phyloP scores from a whole-genome alignment of 441 rosid genomes.

The Gossypium trilobum region DNA sequence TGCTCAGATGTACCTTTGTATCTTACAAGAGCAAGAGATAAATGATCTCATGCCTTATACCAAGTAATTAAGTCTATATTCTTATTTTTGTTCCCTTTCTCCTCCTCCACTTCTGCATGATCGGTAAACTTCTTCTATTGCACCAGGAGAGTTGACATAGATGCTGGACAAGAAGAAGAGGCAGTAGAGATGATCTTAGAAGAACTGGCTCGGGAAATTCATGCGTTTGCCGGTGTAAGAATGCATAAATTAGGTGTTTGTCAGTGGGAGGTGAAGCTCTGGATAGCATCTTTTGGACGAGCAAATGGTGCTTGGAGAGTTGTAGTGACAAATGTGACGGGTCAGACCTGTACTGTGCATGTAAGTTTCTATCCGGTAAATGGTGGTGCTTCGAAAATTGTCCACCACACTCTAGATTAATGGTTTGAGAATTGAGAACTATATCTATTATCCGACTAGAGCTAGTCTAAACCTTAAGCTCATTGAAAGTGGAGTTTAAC shows the following conservation, averaged over 20 bases:
- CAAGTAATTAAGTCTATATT: conserved; percentile 40
- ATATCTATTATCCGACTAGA: background rate
- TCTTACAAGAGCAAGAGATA: conserved; percentile 78
- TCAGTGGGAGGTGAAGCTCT: conserved; percentile 97
- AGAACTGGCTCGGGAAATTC: conserved; percentile 68
- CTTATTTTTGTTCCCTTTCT: conserved; percentile 5
- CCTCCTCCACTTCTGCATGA: background rate
- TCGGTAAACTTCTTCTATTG: conserved; percentile 13
- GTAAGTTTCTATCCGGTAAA: conserved; percentile 45
- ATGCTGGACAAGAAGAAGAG: conserved; percentile 62
- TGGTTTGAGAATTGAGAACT: background rate
- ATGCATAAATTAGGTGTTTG: conserved; percentile 88
- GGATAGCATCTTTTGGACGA: conserved; percentile 74
- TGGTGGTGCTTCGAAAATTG: background rate
- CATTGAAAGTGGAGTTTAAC: background rate
- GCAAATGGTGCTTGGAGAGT: conserved; percentile 98
- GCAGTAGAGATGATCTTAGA: conserved; percentile 61
- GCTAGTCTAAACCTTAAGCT: background rate
- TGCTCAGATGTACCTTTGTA: conserved; percentile 91
- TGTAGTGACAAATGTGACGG: conserved; percentile 75
- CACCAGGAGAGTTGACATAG: conserved; percentile 73
- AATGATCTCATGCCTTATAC: conserved; percentile 82
- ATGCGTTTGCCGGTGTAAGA: conserved; percentile 70
- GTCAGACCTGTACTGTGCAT: conserved; percentile 85
- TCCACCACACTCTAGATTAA: background rate